Evolutionary conservation across 768 basidiomycete species (phyloP).

Genomic region (Lactarius hatsudake): DNA sequence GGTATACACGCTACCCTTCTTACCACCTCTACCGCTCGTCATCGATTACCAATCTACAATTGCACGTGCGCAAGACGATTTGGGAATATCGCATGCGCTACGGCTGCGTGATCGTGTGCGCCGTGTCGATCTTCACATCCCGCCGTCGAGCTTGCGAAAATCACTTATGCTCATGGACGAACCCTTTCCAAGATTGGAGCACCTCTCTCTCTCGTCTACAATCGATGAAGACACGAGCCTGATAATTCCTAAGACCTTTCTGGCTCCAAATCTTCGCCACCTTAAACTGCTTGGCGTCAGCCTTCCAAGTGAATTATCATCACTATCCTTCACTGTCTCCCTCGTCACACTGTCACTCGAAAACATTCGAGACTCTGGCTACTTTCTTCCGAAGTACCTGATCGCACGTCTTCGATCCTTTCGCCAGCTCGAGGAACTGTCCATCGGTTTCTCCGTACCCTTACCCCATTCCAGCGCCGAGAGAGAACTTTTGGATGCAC

Average conservation of each 20-base stretch:
- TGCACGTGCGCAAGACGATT: background rate
- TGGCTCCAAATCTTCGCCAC: background rate
- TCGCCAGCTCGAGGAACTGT: conserved; percentile 10
- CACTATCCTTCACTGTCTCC: background rate
- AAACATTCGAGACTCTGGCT: background rate
- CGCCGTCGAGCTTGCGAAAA: background rate
- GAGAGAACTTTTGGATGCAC: background rate
- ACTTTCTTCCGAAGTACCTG: background rate
- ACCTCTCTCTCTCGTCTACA: background rate
- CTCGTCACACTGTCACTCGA: background rate
- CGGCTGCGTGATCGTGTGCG: background rate
- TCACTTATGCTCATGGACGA: background rate
- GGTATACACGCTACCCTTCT: background rate
- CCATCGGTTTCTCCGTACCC: conserved; percentile 6
- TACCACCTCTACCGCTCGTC: conserved; percentile 9
- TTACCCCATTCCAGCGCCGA: background rate
- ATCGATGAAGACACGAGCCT: background rate
- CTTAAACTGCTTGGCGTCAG: background rate
- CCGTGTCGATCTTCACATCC: background rate
- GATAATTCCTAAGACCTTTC: background rate
- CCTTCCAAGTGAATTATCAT: background rate
- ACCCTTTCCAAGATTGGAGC: background rate
- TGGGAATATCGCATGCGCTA: background rate
- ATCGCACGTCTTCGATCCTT: background rate
- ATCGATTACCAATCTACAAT: background rate